Conservation (phyloP, 768 basidiomycete species). For the Antrodiella citrinella region DNA sequence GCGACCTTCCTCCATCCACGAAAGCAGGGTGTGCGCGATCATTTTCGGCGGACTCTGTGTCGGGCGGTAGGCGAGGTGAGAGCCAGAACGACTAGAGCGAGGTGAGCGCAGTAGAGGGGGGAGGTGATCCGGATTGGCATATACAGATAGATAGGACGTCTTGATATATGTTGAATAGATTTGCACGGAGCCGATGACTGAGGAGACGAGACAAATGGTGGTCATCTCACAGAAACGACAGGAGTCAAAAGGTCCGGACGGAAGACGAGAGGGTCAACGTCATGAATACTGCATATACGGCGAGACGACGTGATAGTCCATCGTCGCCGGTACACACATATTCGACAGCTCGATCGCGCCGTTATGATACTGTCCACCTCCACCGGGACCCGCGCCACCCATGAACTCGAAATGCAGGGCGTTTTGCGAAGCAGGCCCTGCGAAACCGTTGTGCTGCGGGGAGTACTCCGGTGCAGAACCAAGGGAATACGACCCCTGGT, state of each 20-base stretch:
- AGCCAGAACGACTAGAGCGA: background rate
- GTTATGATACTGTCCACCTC: constrained; percentile 1
- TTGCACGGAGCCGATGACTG: background rate
- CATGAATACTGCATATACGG: background rate
- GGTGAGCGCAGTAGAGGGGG: background rate
- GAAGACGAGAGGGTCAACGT: background rate
- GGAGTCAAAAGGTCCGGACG: background rate
- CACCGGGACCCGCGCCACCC: background rate
- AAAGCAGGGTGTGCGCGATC: too few relatives aligned
- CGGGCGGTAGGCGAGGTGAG: background rate
- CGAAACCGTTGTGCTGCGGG: background rate
- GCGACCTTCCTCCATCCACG: too few relatives aligned
- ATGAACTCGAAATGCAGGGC: background rate
- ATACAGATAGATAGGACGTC: background rate
- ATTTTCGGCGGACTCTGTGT: too few relatives aligned
- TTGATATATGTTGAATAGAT: background rate
- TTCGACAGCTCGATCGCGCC: constrained; percentile 11
- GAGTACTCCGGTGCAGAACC: background rate
- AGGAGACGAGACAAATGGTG: background rate
- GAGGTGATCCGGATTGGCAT: background rate
- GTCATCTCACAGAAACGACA: background rate
- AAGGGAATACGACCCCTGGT: background rate
- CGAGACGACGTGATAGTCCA: background rate
- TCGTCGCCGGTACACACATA: constrained; percentile 9
- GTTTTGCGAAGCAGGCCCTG: background rate